Evolutionary conservation across 2,329 filamentous ascomycete species (phyloP).

Genomic region (Ceratocystis cubensis): DNA sequence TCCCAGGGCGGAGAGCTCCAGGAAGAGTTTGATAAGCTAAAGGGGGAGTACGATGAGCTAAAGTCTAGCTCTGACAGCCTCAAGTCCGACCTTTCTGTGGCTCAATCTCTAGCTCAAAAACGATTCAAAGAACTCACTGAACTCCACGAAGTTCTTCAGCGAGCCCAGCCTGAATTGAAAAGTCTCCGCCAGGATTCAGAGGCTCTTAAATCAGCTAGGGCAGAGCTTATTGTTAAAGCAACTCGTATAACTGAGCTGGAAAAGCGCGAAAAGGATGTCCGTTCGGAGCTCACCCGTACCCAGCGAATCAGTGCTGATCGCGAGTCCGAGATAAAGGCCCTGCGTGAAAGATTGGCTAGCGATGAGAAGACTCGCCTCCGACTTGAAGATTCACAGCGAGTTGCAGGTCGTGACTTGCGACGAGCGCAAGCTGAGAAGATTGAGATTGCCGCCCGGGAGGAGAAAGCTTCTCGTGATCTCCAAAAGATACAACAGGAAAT

Average conservation of each 20-base stretch:
- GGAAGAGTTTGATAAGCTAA: constrained; percentile 22
- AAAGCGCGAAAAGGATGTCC: constrained; percentile 68
- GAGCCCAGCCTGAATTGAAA: constrained; percentile 75
- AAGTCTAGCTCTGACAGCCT: constrained; percentile 56
- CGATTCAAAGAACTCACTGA: constrained; percentile 82
- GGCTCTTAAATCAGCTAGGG: constrained; percentile 59
- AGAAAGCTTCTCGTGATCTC: constrained; percentile 60
- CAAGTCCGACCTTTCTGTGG: constrained; percentile 72
- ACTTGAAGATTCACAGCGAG: constrained; percentile 66
- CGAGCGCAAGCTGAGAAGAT: constrained; percentile 67
- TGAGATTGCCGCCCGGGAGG: constrained; percentile 59
- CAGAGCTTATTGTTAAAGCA: constrained; percentile 51
- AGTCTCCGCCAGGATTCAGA: constrained; percentile 64
- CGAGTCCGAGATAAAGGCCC: constrained; percentile 61
- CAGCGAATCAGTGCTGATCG: constrained; percentile 61
- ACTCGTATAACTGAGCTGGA: constrained; percentile 64
- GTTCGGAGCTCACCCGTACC: constrained; percentile 55
- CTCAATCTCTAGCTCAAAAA: constrained; percentile 72
- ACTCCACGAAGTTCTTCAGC: constrained; percentile 65
- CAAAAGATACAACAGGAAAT: constrained; percentile 61
- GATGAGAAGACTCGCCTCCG: constrained; percentile 60
- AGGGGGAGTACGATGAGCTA: constrained; percentile 51
- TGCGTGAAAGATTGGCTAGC: constrained; percentile 66
- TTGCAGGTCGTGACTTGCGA: constrained; percentile 63
- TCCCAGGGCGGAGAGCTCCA: constrained; percentile 20